Conservation (phyloP, 768 basidiomycete genomes). For the Naganishia kalamii region DNA sequence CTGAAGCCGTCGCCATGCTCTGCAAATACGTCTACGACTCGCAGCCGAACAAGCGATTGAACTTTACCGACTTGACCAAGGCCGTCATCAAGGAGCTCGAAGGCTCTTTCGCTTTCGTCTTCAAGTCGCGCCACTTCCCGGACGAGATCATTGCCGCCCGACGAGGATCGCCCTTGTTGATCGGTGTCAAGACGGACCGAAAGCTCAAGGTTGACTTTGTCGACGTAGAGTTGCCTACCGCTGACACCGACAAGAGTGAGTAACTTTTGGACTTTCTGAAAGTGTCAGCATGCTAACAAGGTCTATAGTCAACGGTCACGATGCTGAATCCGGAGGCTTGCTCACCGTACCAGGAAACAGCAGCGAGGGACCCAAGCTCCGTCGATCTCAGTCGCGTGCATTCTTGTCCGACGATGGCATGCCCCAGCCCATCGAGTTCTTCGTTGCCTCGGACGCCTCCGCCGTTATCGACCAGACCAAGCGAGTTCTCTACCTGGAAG, state of each 20-base stretch:
- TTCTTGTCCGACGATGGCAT: slow-evolving; percentile 98
- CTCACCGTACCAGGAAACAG: slow-evolving; percentile 58
- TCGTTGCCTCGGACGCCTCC: slow-evolving; percentile 93
- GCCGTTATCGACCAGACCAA: slow-evolving; percentile 99
- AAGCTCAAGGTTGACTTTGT: slow-evolving; percentile 99
- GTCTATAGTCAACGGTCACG: slow-evolving; percentile 39
- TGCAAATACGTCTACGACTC: slow-evolving; percentile 94
- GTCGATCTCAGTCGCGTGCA: slow-evolving; percentile 89
- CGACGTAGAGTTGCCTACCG: slow-evolving; percentile 86
- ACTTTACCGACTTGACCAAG: slow-evolving; percentile 89
- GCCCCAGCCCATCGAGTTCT: slow-evolving; percentile 98
- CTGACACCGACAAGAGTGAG: slow-evolving; percentile 23
- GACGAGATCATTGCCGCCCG: slow-evolving; percentile 93
- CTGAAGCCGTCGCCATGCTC: slow-evolving; percentile 93
- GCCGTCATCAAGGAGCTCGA: slow-evolving; percentile 94
- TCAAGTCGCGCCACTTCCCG: slow-evolving; percentile 93
- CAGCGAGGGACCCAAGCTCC: slow-evolving; percentile 60
- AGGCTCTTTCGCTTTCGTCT: slow-evolving; percentile 97
- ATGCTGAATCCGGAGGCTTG: slow-evolving; percentile 49
- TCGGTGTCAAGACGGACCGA: slow-evolving; percentile 99
- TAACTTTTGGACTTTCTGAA: not conserved
- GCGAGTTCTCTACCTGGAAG: slow-evolving; percentile 95
- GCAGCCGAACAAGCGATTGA: slow-evolving; percentile 72
- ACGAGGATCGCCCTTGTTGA: slow-evolving; percentile 88
- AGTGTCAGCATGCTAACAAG: no score